Evolutionary conservation across 2,329 filamentous ascomycete species (phyloP).

Genomic region (Trichophyton rubrum): DNA sequence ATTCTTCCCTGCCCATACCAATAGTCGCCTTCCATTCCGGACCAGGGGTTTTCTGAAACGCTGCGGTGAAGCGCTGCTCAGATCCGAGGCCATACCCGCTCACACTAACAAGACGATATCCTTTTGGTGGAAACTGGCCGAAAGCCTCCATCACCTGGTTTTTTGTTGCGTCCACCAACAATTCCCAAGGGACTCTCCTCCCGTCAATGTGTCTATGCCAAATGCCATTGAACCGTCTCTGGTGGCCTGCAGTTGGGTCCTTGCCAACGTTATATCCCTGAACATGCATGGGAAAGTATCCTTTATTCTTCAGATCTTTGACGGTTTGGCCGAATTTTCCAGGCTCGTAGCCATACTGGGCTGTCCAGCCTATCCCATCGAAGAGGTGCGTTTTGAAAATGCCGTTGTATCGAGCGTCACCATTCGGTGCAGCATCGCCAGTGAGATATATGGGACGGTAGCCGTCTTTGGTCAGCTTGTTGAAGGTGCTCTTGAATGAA

Average conservation of each 20-base stretch:
- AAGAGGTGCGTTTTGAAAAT: conserved; percentile 8
- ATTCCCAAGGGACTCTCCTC: not conserved
- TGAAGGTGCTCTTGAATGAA: conserved; percentile 8
- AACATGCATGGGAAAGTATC: conserved; percentile 1
- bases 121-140: not conserved
- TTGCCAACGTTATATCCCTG: not conserved
- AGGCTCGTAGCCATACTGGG: conserved; percentile 7
- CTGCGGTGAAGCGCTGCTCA: conserved; percentile 2
- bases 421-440: conserved; percentile 2
- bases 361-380: conserved; percentile 3
- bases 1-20: conserved; percentile 5
- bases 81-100: not conserved
- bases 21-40: conserved; percentile 6
- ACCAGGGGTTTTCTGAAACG: conserved; percentile 6
- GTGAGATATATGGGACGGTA: conserved; percentile 9
- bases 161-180: not conserved
- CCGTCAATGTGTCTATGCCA: conserved; percentile 6
- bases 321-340: conserved; percentile 6
- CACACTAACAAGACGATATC: not conserved
- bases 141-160: not conserved
- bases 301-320: conserved; percentile 3
- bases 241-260: not conserved
- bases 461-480: conserved; percentile 4
- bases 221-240: conserved; percentile 7
- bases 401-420: conserved; percentile 6